Evolutionary conservation across 495 filamentous ascomycete genomes (phyloP).

Genomic region (Chaetomidium leptoderma): DNA sequence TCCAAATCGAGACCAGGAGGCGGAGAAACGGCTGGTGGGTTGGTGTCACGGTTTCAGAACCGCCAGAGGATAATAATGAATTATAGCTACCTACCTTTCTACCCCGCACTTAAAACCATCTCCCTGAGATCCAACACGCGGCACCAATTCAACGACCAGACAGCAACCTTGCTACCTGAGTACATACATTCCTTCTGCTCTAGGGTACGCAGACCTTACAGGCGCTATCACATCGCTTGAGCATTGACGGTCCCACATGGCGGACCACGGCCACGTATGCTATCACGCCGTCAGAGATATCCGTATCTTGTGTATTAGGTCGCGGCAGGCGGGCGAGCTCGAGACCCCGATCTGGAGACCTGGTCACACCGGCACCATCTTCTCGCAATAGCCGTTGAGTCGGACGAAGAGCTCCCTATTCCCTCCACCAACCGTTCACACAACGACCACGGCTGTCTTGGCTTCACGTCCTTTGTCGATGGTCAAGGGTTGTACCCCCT

Average conservation of each 20-base stretch:
- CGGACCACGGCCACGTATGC: background rate
- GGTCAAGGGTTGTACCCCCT: background rate
- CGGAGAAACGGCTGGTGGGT: conserved; percentile 13
- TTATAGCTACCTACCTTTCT: too few species aligned
- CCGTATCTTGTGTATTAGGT: too few species aligned
- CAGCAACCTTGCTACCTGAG: too few species aligned
- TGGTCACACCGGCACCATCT: background rate
- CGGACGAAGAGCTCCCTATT: background rate
- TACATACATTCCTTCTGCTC: too few species aligned
- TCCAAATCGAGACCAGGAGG: conserved; percentile 3
- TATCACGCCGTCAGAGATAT: background rate
- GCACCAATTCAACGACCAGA: too few species aligned
- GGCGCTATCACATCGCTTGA: too few species aligned
- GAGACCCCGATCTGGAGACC: background rate
- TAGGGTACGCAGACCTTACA: too few species aligned
- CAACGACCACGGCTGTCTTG: background rate
- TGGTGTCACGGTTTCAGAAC: background rate
- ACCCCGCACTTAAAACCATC: too few species aligned
- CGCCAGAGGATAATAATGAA: background rate
- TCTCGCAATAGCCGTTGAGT: background rate
- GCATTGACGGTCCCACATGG: too few species aligned
- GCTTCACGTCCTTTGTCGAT: background rate
- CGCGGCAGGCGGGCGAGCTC: background rate
- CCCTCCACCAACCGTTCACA: background rate
- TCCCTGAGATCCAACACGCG: too few species aligned